These are phyloP conservation scores for Aureobasidium sp. DNA, from an alignment of 2,329 filamentous ascomycete genomes.

Conservation along the genomic window DNA sequence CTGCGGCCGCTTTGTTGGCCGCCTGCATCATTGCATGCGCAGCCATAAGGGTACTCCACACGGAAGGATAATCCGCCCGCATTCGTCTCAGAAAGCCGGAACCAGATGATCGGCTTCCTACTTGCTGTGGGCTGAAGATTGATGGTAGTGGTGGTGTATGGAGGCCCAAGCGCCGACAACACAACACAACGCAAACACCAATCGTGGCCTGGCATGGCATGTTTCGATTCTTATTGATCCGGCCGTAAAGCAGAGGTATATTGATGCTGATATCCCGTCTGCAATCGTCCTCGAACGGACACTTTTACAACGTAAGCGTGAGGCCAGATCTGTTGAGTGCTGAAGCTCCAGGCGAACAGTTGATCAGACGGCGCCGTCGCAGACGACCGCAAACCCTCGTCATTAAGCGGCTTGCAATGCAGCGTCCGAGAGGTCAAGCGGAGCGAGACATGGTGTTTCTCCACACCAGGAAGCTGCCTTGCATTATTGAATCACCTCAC, in stretches of 20 bases:
- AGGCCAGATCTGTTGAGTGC: neutral
- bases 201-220: neutral
- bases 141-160: neutral
- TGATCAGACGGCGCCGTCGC: conserved; percentile 7
- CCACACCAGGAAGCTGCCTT: conserved; percentile 5
- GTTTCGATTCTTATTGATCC: conserved; percentile 11
- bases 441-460: conserved; percentile 7
- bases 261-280: neutral
- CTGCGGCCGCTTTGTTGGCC: conserved; percentile 15
- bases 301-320: neutral
- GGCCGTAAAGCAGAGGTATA: conserved; percentile 7
- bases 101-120: conserved; percentile 10
- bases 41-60: conserved; percentile 8
- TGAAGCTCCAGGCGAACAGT: conserved; percentile 4
- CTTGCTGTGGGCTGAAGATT: conserved; percentile 10
- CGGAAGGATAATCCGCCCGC: conserved; percentile 9
- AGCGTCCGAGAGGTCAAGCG: neutral
- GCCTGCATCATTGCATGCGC: conserved; percentile 10
- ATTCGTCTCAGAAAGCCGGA: neutral
- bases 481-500: conserved; percentile 9
- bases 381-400: conserved; percentile 8
- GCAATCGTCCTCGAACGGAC: conserved; percentile 12
- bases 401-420: conserved; percentile 7
- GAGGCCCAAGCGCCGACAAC: conserved; percentile 7
- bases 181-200: conserved; percentile 10